These are phyloP conservation scores for Starmerella bombicola DNA, from an alignment of 805 yeast genomes.

Conservation along the genomic window DNA sequence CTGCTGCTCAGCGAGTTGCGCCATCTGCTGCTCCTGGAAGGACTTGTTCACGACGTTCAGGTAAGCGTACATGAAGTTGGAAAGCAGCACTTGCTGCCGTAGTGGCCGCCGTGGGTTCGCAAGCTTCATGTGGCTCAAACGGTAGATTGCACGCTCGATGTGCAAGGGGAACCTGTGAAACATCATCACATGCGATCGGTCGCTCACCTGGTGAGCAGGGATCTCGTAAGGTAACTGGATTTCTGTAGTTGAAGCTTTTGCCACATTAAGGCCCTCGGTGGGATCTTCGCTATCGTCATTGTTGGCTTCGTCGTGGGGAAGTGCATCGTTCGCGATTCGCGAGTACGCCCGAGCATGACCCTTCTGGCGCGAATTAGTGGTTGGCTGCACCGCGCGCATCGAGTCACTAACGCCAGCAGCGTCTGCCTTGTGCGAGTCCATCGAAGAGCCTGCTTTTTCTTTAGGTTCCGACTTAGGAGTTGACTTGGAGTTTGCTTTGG, in stretches of 20 bases:
- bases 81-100: constrained; percentile 80
- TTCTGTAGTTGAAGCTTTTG: constrained; percentile 3
- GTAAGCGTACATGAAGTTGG: constrained; percentile 96
- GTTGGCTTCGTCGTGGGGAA: too few relatives aligned
- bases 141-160: constrained; percentile 88
- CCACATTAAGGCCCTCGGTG: too few relatives aligned
- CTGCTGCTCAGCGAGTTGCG: constrained; percentile 15
- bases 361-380: constrained; percentile 3
- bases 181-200: constrained; percentile 29
- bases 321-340: constrained; percentile 10
- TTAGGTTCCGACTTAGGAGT: too few relatives aligned
- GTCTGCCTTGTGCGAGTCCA: too few relatives aligned
- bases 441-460: too few relatives aligned
- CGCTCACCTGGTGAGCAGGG: constrained; percentile 29
- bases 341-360: constrained; percentile 14
- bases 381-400: too few relatives aligned
- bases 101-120: constrained; percentile 89
- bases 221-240: constrained; percentile 29
- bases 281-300: too few relatives aligned
- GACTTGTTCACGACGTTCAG: constrained; percentile 86
- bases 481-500: too few relatives aligned
- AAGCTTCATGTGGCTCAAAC: constrained; percentile 81
- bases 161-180: constrained; percentile 71
- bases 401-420: too few relatives aligned
- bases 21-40: constrained; percentile 29